Evolutionary conservation across 345 rosid genomes (phyloP), one percentile per base, ranked within the genome.

Genomic region (Lepidium africanum): DNA sequence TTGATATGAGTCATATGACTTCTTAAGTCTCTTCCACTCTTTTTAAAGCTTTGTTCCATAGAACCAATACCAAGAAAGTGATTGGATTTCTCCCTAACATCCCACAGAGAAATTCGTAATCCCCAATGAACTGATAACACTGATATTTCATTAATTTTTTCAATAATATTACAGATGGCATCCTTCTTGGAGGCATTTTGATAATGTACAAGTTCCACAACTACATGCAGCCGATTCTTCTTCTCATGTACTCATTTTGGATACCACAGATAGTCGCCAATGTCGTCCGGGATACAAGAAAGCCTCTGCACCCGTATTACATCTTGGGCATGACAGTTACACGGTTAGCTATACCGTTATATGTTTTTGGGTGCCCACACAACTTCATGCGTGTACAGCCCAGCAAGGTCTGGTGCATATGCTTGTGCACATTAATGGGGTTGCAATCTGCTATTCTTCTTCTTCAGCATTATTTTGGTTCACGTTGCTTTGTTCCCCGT

Each of bases 141-240:
- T 57, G 49, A 59, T 25, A 35, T 59, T 32, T 57, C 19, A 59
- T 66, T 67, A 58, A 58, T 30, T 65, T 11, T 36, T 54, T 39
- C 59, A 9, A 55, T 57, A 38, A 54, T 56, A 19, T 5, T 83
- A 40, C 90, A 94, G 97, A 94, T 83, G 99, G 97, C 62, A 89
- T 94, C 72, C 99, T 94, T 70, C 81, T 91, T 79, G 97, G 96
- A 71, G 99, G 99, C 83, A 91, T 94, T 81, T 78, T 91, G 83
- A 72, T 91, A 69, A 89, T 94, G 95, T 91, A 89, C 3, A 87
- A 89, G 88, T 87, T 91, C 80, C 99, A 87, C 65, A 81, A 86
- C 69, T 87, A 78, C 78, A 79, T 94, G 71, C 84, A 80, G 50
- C 89, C 88, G 23, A 79, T 94, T 72, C 96, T 94, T 59, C 88